A percentile compares a stretch with the other conserved stretches of the same genome.
Evolutionary conservation across 331 rosid species (phyloP).

Genomic region (Prunus yedoensis): DNA sequence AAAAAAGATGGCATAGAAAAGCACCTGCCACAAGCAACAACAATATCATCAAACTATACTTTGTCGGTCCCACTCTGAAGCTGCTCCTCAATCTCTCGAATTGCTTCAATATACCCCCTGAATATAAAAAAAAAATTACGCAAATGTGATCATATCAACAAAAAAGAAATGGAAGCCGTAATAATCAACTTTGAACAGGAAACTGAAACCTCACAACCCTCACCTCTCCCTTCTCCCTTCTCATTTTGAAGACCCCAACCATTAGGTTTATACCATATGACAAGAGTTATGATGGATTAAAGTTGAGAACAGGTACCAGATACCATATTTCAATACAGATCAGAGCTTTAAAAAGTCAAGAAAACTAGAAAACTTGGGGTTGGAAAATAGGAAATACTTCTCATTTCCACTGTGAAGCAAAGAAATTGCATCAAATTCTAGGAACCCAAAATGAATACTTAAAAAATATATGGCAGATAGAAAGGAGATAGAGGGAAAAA

Average conservation of each 20-base stretch:
- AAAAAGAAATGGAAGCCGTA: background rate
- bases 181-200: background rate
- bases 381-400: no score
- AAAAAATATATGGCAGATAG: no score
- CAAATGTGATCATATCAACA: background rate
- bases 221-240: background rate
- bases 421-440: background rate
- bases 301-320: background rate
- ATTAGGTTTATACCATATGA: background rate
- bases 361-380: background rate
- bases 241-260: background rate
- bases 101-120: conserved; percentile 90
- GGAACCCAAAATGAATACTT: background rate
- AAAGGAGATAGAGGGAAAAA: background rate
- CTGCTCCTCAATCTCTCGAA: conserved; percentile 78
- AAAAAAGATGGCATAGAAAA: no score
- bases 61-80: no score
- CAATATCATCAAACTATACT: no score
- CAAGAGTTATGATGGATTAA: background rate
- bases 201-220: background rate
- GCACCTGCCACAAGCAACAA: no score
- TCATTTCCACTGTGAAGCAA: background rate
- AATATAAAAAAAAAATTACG: conserved; percentile 16
- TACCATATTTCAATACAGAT: background rate
- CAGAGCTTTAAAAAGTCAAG: background rate